Percentiles rank a stretch among this genome's conserved stretches.
Conservation (phyloP, 441 rosid species). For the Rhodomyrtus psidioides region DNA sequence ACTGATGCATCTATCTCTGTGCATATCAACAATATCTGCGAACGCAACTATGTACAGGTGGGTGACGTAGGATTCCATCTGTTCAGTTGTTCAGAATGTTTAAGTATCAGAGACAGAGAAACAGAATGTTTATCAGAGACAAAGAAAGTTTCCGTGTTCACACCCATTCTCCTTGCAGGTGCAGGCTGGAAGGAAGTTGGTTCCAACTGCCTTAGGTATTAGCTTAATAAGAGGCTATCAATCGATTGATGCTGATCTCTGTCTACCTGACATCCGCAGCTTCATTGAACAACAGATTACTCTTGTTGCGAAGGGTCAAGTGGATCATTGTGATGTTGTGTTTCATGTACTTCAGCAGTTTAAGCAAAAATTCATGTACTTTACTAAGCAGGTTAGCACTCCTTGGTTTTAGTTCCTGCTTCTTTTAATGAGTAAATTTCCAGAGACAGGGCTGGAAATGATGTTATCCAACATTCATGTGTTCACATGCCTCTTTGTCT, state of each 20-base stretch:
- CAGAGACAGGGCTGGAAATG: not conserved
- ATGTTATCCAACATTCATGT: not conserved
- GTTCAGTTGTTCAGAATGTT: not conserved
- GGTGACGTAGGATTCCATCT: not conserved
- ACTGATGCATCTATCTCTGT: conserved; percentile 93
- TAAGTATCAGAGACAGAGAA: not conserved
- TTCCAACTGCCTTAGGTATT: conserved; percentile 84
- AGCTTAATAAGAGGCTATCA: conserved; percentile 89
- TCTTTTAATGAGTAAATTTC: not conserved
- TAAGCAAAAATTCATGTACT: conserved; percentile 63
- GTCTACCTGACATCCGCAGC: conserved; percentile 92
- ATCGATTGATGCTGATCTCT: conserved; percentile 89
- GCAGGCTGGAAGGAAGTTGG: conserved; percentile 76
- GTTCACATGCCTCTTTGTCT: not conserved
- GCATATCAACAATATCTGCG: conserved; percentile 92
- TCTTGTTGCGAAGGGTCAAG: conserved; percentile 87
- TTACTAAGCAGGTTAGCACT: conserved; percentile 64
- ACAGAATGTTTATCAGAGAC: not conserved
- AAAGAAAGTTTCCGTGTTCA: not conserved
- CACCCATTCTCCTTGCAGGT: conserved; percentile 36
- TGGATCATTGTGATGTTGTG: conserved; percentile 63
- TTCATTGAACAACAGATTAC: conserved; percentile 96
- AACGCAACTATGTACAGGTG: conserved; percentile 94
- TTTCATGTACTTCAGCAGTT: conserved; percentile 80
- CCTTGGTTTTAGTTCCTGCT: not conserved